Base-by-base conservation (phyloP, 495 filamentous ascomycete genomes). In the Corynascus novoguineensis region DNA sequence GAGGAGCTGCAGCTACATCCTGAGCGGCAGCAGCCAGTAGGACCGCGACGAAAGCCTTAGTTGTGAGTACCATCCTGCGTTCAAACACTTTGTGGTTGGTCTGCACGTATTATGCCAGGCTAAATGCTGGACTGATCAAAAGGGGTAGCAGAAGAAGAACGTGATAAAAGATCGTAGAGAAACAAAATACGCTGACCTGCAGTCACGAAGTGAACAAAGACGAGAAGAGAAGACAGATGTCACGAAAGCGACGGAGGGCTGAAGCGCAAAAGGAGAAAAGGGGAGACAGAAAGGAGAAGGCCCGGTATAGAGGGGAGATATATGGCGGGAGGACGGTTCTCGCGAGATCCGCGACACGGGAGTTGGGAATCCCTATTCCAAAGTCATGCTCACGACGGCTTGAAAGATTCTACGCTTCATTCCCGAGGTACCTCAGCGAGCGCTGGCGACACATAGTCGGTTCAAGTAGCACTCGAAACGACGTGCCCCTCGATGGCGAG, bases 131-230 rank as follows among this genome's bases (percentile, higher is more conserved):
- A 44, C 47, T 59, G 7, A 5, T 44, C 17, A 44, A 41, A 48
- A 22, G 29, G 5, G 15, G 44, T 47, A 40, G n/a, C 24, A 29
- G 37, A 27, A 44, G 38, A 57, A 61, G 21, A 42, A 11, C 11
- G 46, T 50, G 55, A n/a, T n/a, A 56, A 64, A 60, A 54, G 57
- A 62, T 46, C 25, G 49, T 52, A 55, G 41, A 51, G 49, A 60
- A 65, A 41, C 12, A 55, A 58, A n/a, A 57, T 53, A 60, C 28
- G 31, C 67, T 69, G 67, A 46, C 67, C 63, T 60, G 68, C 64
- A 68, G 68, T 65, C 55, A 61, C 57, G 60, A 67, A 70, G 47
- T 52, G 59, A 66, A 70, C n/a, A 46, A 57, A 54, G 40, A 58
- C 35, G 25, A 40, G 29, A 48, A 35, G 54, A 37, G 25, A 53